A percentile compares a stretch with the other conserved stretches of the same genome.
Conservation (phyloP, 768 basidiomycete species). For the Auricularia sp. region DNA sequence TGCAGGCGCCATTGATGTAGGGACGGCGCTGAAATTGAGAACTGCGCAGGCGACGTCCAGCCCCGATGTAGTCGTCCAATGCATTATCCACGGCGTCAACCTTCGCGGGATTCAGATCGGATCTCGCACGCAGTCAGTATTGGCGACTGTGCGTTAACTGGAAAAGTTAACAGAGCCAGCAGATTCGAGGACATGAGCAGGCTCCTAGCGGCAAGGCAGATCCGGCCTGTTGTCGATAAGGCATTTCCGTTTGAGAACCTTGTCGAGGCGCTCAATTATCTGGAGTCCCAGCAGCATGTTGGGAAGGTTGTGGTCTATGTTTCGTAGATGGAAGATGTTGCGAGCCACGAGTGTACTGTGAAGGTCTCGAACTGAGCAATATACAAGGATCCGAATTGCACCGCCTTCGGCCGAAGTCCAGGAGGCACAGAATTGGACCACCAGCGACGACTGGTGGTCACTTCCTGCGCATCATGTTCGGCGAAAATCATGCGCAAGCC, state of each 20-base stretch:
- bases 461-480: too few relatives aligned
- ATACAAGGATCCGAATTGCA: too few relatives aligned
- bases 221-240: conserved; percentile 44
- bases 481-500: too few relatives aligned
- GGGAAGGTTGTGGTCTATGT: conserved; percentile 54
- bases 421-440: too few relatives aligned
- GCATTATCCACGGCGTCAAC: conserved; percentile 30
- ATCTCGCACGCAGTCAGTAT: conserved; percentile 43
- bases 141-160: not conserved
- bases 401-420: too few relatives aligned
- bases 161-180: not conserved
- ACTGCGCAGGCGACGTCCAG: too few relatives aligned
- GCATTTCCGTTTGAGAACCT: conserved; percentile 49
- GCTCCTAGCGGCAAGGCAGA: conserved; percentile 33
- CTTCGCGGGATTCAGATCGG: conserved; percentile 48
- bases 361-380: too few relatives aligned
- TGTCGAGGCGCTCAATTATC: conserved; percentile 40
- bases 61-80: conserved; percentile 15
- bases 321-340: conserved; percentile 1
- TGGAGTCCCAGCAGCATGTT: conserved; percentile 45
- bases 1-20: not conserved
- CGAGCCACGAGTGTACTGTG: too few relatives aligned
- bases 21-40: not conserved
- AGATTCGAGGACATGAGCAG: conserved; percentile 47
- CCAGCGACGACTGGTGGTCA: too few relatives aligned